A percentile compares a stretch with the other conserved stretches of the same genome.
Conservation (phyloP, 129 eudicot genomes). For the Saussurea involucrata region DNA sequence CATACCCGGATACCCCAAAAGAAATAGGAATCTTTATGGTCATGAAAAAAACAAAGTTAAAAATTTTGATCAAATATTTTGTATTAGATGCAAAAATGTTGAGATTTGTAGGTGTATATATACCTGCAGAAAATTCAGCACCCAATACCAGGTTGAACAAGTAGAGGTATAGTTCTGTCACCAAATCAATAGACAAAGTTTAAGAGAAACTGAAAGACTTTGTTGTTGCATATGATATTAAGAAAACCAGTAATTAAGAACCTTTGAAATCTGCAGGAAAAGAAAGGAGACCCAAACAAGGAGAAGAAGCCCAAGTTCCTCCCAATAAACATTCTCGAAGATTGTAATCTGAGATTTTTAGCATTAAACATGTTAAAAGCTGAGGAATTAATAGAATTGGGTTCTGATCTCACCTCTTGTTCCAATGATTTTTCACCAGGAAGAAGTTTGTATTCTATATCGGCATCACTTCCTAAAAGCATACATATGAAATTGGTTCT, state of each 20-base stretch:
- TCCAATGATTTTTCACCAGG: conserved; percentile 48
- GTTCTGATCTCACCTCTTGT: conserved; percentile 42
- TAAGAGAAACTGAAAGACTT: not conserved
- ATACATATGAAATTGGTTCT: not conserved
- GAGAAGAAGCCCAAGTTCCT: conserved; percentile 76
- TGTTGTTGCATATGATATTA: not conserved
- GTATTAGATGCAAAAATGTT: not conserved
- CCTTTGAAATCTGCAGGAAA: conserved; percentile 73
- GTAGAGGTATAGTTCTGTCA: conserved; percentile 66
- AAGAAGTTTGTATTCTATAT: conserved; percentile 81
- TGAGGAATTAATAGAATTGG: not conserved
- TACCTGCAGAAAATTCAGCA: conserved; percentile 81
- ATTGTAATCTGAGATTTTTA: conserved; percentile 45
- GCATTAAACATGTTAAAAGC: not conserved
- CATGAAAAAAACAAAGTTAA: not conserved
- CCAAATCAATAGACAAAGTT: not conserved
- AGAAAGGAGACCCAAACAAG: conserved; percentile 92
- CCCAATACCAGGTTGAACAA: conserved; percentile 80
- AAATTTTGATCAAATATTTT: not conserved
- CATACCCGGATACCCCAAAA: conserved; percentile 69
- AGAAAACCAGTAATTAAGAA: conserved; percentile 8
- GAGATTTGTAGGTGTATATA: not conserved
- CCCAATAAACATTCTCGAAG: conserved; percentile 82
- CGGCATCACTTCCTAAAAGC: conserved; percentile 42
- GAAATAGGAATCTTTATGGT: conserved; percentile 67